Evolutionary conservation across 2,329 filamentous ascomycete species (phyloP).

Genomic region (Aspergillus ibericus): DNA sequence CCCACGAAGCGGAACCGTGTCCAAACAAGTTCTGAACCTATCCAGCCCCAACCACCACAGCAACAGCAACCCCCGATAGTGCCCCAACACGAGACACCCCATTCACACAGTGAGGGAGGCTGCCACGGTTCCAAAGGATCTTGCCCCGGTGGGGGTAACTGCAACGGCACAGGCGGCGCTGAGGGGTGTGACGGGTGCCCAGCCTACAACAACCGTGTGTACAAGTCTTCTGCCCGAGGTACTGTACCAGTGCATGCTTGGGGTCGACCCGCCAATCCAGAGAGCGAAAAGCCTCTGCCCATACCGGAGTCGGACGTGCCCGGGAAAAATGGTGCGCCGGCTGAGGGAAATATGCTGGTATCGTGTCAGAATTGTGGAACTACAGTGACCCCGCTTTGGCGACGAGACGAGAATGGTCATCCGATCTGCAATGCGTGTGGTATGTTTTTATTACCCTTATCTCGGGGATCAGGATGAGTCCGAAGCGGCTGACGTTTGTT

Average conservation of each 20-base stretch:
- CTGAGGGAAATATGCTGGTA: constrained; percentile 62
- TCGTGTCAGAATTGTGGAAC: constrained; percentile 97
- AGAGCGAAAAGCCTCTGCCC: constrained; percentile 19
- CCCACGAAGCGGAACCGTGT: constrained; percentile 83
- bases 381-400: constrained; percentile 94
- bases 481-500: constrained; percentile 10
- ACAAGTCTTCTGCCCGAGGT: constrained; percentile 70
- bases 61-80: constrained; percentile 4
- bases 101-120: constrained; percentile 30
- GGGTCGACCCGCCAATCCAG: constrained; percentile 33
- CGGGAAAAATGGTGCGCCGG: constrained; percentile 21
- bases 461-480: not conserved
- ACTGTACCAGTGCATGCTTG: constrained; percentile 32
- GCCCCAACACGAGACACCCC: constrained; percentile 30
- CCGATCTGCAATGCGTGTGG: constrained; percentile 99
- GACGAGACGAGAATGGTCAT: constrained; percentile 88
- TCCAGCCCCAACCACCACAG: constrained; percentile 1
- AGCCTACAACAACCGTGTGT: constrained; percentile 93
- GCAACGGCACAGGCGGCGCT: constrained; percentile 93
- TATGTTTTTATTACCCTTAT: constrained; percentile 50
- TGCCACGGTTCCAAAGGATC: constrained; percentile 66
- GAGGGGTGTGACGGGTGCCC: constrained; percentile 95
- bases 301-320: constrained; percentile 27
- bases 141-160: constrained; percentile 90
- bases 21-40: constrained; percentile 42